Conservation (phyloP, 352 stramenopile species). For the Salisapilia sapeloensis region DNA sequence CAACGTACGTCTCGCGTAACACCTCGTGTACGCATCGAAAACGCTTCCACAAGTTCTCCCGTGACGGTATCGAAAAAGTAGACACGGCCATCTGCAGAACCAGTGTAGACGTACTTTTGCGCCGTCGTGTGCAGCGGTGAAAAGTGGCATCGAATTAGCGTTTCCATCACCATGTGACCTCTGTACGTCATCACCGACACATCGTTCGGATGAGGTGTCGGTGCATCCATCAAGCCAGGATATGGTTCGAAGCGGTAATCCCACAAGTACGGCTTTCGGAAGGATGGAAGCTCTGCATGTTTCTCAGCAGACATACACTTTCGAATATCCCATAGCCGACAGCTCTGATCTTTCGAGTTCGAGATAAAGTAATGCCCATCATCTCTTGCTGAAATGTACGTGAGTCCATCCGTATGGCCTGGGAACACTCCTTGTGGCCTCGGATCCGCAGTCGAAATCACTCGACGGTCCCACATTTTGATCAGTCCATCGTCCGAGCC, state of each 20-base stretch:
- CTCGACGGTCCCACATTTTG: slow-evolving; percentile 74
- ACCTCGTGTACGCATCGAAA: slow-evolving; percentile 59
- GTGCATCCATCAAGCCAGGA: slow-evolving; percentile 28
- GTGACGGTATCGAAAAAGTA: slow-evolving; percentile 72
- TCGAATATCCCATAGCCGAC: slow-evolving; percentile 72
- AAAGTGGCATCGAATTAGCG: slow-evolving; percentile 73
- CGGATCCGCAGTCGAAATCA: slow-evolving; percentile 53
- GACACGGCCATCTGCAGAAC: slow-evolving; percentile 64
- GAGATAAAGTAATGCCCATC: slow-evolving; percentile 81
- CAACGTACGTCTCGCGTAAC: slow-evolving; percentile 72
- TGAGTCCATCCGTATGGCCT: slow-evolving; percentile 69
- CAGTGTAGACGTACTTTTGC: slow-evolving; percentile 77
- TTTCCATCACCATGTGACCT: slow-evolving; percentile 64
- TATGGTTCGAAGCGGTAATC: slow-evolving; percentile 75
- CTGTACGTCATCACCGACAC: slow-evolving; percentile 75
- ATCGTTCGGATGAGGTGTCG: slow-evolving; percentile 50
- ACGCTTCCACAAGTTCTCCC: slow-evolving; percentile 55
- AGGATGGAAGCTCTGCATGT: slow-evolving; percentile 19
- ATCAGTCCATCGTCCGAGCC: slow-evolving; percentile 71
- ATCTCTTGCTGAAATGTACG: slow-evolving; percentile 63
- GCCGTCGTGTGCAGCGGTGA: slow-evolving; percentile 74
- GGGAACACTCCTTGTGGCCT: slow-evolving; percentile 66
- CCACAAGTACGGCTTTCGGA: slow-evolving; percentile 41
- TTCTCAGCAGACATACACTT: slow-evolving; percentile 45
- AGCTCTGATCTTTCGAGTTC: slow-evolving; percentile 75